phyloP scores from a whole-genome alignment of 2,329 filamentous ascomycete genomes.

The Onygenales sp. region DNA sequence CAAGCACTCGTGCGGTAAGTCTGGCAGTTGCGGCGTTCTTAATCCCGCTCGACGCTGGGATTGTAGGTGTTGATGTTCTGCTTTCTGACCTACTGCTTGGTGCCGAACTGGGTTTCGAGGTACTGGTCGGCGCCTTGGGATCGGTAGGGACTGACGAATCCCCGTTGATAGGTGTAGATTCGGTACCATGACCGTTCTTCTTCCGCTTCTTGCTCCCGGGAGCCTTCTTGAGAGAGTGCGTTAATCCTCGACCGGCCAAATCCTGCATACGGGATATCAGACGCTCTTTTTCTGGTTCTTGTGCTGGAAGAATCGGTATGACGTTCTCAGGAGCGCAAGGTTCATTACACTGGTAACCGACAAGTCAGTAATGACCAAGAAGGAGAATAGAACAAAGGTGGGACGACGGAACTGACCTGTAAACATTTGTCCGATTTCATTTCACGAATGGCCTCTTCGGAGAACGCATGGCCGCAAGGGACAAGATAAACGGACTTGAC shows the following conservation, averaged over 20 bases:
- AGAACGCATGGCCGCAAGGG: constrained; percentile 91
- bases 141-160: not conserved
- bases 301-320: constrained; percentile 68
- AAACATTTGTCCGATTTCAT: constrained; percentile 57
- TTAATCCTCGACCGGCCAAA: constrained; percentile 62
- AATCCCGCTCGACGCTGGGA: constrained; percentile 50
- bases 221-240: constrained; percentile 81
- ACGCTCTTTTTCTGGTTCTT: constrained; percentile 59
- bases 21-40: constrained; percentile 82
- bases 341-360: constrained; percentile 55
- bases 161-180: constrained; percentile 18
- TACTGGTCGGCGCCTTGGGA: not conserved
- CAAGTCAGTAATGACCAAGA: not conserved
- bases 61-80: constrained; percentile 24
- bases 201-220: constrained; percentile 57
- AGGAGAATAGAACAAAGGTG: not conserved
- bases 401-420: constrained; percentile 31
- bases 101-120: constrained; percentile 13
- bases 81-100: constrained; percentile 15
- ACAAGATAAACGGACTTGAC: constrained; percentile 81
- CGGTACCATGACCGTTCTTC: constrained; percentile 49
- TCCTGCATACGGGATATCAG: constrained; percentile 57
- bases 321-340: constrained; percentile 64
- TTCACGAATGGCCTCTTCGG: constrained; percentile 74
- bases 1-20: constrained; percentile 74